Evolutionary conservation across 306 rosid species (phyloP), one percentile per base, ranked within the genome.

Genomic region (Ochetophila trinervis): DNA sequence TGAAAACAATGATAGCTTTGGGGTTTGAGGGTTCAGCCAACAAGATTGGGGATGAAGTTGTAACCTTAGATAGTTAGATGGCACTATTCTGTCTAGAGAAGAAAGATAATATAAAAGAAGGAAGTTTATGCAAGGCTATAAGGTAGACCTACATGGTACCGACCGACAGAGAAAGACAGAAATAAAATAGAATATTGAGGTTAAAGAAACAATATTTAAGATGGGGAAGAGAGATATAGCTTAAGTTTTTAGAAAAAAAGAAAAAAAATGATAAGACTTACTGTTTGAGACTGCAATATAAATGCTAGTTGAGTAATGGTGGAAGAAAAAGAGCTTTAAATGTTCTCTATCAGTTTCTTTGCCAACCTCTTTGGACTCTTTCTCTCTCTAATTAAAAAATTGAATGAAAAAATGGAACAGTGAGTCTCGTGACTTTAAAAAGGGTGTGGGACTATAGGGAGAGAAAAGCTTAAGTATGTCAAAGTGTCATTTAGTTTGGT

Each of bases 311-410:
- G 91, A 93, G 94, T 84, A 84, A 86, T 81, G 93, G 91, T 85
- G 76, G 85, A 86, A 86, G 91, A 90, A 79, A 89, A 84, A 80
- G 97, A 87, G 97, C 84, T 84, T 89, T 93, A 91, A 93, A 89
- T 90, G 94, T 90, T 90, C 88, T 87, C 99, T 86, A 90, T 93
- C 97, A 87, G 99, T 93, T 93, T 76, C 52, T 88, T 93, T 91
- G 97, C 93, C 97, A 91, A 86, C 79, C 47, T 71, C 77, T n/a
- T n/a, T n/a, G n/a, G n/a, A n/a, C n/a, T n/a, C n/a, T n/a, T n/a
- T 69, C 73, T 36, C 73, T 59, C 73, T 52, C 74, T 37, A 17
- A 73, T 53, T n/a, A n/a, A 36, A 69, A n/a, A 83, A 77, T 73
- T 80, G 81, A 86, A 87, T 75, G 83, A 82, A 70, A 86, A 74